These are phyloP conservation scores for Candida saitoana DNA, from an alignment of 805 yeast species.

Conservation along the genomic window DNA sequence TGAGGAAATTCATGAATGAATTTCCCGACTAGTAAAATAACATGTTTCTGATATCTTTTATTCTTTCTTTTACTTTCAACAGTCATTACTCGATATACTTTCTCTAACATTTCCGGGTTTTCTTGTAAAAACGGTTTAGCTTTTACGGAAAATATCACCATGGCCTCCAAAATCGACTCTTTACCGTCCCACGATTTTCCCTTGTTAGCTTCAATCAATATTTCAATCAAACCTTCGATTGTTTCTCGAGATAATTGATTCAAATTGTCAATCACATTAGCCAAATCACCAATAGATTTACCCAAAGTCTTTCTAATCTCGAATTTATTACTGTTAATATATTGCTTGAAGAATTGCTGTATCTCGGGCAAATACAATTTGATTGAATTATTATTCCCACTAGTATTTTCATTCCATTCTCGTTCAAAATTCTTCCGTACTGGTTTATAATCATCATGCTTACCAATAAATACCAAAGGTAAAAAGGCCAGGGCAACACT, in stretches of 20 bases:
- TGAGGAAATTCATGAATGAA: conserved; percentile 39
- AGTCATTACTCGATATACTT: conserved; percentile 42
- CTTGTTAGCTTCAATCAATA: conserved; percentile 55
- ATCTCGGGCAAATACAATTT: conserved; percentile 71
- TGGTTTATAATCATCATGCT: conserved; percentile 52
- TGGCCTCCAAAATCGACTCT: conserved; percentile 66
- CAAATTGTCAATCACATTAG: conserved; percentile 39
- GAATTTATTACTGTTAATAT: conserved; percentile 58
- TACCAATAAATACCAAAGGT: conserved; percentile 78
- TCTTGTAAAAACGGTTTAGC: conserved; percentile 33
- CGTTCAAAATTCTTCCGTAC: conserved; percentile 49
- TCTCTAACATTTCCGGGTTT: conserved; percentile 27
- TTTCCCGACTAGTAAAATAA: conserved; percentile 50
- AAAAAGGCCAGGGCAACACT: conserved; percentile 59
- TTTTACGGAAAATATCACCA: conserved; percentile 54
- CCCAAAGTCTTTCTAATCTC: conserved; percentile 68
- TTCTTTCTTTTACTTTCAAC: conserved; percentile 67
- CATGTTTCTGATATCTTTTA: conserved; percentile 55
- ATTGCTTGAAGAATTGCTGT: conserved; percentile 41
- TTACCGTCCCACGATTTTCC: conserved; percentile 92
- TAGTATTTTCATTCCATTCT: conserved; percentile 75
- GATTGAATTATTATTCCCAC: conserved; percentile 69
- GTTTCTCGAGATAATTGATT: conserved; percentile 18
- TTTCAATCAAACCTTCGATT: conserved; percentile 38
- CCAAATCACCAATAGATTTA: conserved; percentile 55